Percentiles rank a stretch among this genome's conserved stretches.
phyloP scores from a whole-genome alignment of 2,329 filamentous ascomycete genomes.

The Monosporascus sp. region DNA sequence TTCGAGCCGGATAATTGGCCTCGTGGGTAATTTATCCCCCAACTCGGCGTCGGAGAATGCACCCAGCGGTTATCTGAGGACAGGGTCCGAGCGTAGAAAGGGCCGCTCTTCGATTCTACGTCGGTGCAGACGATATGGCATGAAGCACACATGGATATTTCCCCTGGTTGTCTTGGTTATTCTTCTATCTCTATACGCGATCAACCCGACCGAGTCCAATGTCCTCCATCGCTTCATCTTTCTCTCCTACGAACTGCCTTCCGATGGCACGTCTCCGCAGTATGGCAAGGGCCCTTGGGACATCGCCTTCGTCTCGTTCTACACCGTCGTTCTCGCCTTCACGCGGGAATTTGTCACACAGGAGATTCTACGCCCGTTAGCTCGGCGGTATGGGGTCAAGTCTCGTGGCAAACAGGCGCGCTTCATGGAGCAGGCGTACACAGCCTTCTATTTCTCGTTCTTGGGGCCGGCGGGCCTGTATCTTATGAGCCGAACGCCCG shows the following conservation, averaged over 20 bases:
- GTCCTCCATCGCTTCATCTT: conserved; percentile 61
- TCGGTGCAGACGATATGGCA: conserved; percentile 4
- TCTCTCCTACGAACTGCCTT: conserved; percentile 60
- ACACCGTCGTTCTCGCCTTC: conserved; percentile 65
- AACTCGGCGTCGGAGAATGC: neutral
- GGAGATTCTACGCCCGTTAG: conserved; percentile 59
- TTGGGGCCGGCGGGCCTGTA: conserved; percentile 64
- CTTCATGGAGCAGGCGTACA: conserved; percentile 75
- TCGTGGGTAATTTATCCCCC: neutral
- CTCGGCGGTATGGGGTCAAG: conserved; percentile 51
- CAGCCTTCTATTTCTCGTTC: conserved; percentile 63
- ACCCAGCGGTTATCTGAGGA: neutral
- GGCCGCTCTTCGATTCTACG: conserved; percentile 5
- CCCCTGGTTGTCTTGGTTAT: conserved; percentile 54
- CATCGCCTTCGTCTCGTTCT: conserved; percentile 66
- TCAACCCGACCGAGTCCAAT: conserved; percentile 60
- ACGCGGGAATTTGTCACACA: conserved; percentile 74
- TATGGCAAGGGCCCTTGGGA: conserved; percentile 68
- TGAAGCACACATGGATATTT: conserved; percentile 29
- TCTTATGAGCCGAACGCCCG: conserved; percentile 63
- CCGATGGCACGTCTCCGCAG: conserved; percentile 42
- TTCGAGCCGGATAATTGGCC: neutral
- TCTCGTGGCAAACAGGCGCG: conserved; percentile 59
- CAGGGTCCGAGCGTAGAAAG: conserved; percentile 2
- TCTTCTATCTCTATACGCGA: conserved; percentile 51